These are phyloP conservation scores for Pyricularia sp. DNA, from an alignment of 2,329 filamentous ascomycete species.

Conservation along the genomic window DNA sequence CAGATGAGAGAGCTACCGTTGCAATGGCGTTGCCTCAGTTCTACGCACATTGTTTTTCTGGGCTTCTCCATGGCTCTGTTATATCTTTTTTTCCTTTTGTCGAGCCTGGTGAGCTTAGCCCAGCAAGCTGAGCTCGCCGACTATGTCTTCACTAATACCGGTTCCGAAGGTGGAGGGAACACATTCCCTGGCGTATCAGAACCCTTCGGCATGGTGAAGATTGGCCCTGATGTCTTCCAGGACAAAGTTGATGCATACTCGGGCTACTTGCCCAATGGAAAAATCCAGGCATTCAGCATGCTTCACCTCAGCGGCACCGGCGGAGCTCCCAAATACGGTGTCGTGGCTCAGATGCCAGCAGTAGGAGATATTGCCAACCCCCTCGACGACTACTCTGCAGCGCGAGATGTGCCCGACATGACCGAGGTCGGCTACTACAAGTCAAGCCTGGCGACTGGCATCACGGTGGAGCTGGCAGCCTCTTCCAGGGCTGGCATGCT, in stretches of 20 bases:
- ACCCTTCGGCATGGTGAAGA: constrained; percentile 34
- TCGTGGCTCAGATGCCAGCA: constrained; percentile 46
- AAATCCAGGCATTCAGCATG: constrained; percentile 48
- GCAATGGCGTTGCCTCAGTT: not conserved
- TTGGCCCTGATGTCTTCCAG: constrained; percentile 35
- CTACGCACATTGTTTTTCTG: not conserved
- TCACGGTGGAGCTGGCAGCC: constrained; percentile 44
- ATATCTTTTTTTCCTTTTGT: not conserved
- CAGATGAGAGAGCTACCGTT: not conserved
- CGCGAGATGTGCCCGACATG: constrained; percentile 34
- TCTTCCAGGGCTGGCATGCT: constrained; percentile 44
- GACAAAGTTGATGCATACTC: constrained; percentile 37
- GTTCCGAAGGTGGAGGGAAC: constrained; percentile 31
- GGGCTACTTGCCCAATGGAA: constrained; percentile 34
- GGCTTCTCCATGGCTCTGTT: constrained; percentile 1
- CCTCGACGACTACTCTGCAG: constrained; percentile 40
- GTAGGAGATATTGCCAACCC: constrained; percentile 38
- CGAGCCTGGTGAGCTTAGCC: constrained; percentile 1
- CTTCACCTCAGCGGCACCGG: constrained; percentile 56
- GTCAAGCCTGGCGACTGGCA: constrained; percentile 39
- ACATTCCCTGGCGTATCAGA: constrained; percentile 36
- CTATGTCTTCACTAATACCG: constrained; percentile 30
- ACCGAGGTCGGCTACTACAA: constrained; percentile 50
- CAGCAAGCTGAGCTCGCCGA: constrained; percentile 14
- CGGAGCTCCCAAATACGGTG: constrained; percentile 57